Evolutionary conservation across 2,329 filamentous ascomycete species (phyloP).

Genomic region (Fusarium tuaranense): DNA sequence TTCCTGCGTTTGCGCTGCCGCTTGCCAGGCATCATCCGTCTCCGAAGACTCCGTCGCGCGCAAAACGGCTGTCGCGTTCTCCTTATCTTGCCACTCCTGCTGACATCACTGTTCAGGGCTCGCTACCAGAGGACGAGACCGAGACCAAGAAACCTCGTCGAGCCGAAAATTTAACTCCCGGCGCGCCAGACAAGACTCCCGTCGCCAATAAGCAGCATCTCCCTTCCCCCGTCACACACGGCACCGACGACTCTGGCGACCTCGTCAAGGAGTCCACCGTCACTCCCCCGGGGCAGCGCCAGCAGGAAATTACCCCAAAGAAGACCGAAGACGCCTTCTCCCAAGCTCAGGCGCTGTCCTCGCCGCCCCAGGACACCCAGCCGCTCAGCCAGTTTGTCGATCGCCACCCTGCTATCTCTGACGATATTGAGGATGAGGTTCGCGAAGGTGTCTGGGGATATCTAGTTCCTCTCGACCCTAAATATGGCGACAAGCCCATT

Average conservation of each 20-base stretch:
- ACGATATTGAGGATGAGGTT: constrained; percentile 87
- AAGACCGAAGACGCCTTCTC: constrained; percentile 62
- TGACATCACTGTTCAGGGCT: constrained; percentile 63
- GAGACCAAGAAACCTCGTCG: constrained; percentile 88
- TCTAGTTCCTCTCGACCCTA: constrained; percentile 81
- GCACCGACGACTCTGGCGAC: constrained; percentile 68
- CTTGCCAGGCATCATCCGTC: constrained; percentile 10
- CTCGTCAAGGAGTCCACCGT: constrained; percentile 75
- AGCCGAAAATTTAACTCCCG: constrained; percentile 76
- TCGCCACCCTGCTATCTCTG: constrained; percentile 76
- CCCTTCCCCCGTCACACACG: constrained; percentile 83
- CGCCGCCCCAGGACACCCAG: constrained; percentile 73
- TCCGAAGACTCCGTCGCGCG: constrained; percentile 13
- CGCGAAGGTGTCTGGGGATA: constrained; percentile 96
- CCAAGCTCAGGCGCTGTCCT: constrained; percentile 60
- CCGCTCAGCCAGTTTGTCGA: constrained; percentile 79
- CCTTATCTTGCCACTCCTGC: constrained; percentile 25
- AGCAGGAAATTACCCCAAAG: constrained; percentile 65
- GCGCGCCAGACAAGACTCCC: constrained; percentile 65
- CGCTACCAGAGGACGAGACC: constrained; percentile 70
- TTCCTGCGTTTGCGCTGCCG: not conserved
- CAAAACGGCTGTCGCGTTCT: constrained; percentile 14
- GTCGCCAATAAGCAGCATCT: constrained; percentile 75
- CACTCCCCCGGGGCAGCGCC: constrained; percentile 73
- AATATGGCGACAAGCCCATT: constrained; percentile 72